Percentiles rank a stretch among this genome's conserved stretches.
Conservation (phyloP, 257 asterid species). For the Przewalskia tangutica region DNA sequence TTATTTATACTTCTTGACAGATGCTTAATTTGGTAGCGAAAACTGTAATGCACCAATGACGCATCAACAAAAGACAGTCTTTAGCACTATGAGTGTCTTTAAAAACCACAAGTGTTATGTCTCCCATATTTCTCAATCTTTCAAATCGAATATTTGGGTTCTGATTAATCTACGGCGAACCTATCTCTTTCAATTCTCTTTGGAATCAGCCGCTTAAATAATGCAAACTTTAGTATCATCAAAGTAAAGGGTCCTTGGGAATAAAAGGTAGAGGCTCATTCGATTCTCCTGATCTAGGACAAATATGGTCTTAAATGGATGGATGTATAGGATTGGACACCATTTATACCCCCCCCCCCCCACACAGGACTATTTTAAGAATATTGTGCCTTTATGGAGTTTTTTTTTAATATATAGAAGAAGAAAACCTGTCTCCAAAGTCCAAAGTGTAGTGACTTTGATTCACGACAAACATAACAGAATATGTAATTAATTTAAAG, state of each 20-base stretch:
- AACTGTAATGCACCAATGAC: too few relatives aligned
- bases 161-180: not conserved
- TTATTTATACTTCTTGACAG: too few relatives aligned
- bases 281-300: not conserved
- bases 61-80: too few relatives aligned
- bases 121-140: not conserved
- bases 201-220: not conserved
- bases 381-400: not conserved
- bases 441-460: not conserved
- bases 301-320: not conserved
- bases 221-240: not conserved
- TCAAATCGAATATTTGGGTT: not conserved
- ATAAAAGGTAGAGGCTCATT: not conserved
- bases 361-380: not conserved
- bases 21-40: too few relatives aligned
- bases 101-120: not conserved
- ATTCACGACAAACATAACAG: not conserved
- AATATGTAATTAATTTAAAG: not conserved
- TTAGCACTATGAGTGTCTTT: not conserved
- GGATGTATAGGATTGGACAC: not conserved
- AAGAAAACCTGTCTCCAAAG: not conserved
- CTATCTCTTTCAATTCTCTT: not conserved
- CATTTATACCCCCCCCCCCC: not conserved
- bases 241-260: not conserved
- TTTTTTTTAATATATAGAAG: not conserved